phyloP scores from a whole-genome alignment of 2,329 filamentous ascomycete species.

The Cladobotryum protrusum region DNA sequence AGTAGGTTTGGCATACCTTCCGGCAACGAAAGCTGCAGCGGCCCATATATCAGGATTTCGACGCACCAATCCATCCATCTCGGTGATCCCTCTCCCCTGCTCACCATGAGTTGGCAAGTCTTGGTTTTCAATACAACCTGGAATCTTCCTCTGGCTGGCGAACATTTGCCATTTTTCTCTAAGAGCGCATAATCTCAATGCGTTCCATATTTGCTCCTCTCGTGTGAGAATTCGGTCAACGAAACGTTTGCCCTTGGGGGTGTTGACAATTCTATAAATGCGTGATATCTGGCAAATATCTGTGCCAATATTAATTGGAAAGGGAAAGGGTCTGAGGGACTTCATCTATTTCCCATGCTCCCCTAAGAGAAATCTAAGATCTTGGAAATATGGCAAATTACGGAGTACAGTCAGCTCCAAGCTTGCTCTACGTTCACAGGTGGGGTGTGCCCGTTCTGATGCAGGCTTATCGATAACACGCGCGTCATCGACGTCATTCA shows the following conservation, averaged over 20 bases:
- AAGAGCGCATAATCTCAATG: constrained; percentile 16
- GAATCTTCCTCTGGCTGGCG: not conserved
- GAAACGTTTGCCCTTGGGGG: constrained; percentile 37
- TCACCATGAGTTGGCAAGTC: constrained; percentile 1
- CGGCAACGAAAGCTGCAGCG: constrained; percentile 29
- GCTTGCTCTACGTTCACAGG: constrained; percentile 5
- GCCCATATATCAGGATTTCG: constrained; percentile 27
- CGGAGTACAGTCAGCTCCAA: not conserved
- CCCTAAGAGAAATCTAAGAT: not conserved
- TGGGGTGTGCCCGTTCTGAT: not conserved
- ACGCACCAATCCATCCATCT: not conserved
- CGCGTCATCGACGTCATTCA: constrained; percentile 7
- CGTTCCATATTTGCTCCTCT: constrained; percentile 23
- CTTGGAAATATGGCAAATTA: not conserved
- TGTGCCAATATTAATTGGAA: constrained; percentile 65
- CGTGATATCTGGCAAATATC: constrained; percentile 70
- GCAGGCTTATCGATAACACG: constrained; percentile 15
- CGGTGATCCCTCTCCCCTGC: not conserved
- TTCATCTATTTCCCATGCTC: constrained; percentile 20
- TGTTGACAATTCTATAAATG: constrained; percentile 52
- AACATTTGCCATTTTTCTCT: not conserved
- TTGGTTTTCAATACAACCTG: not conserved
- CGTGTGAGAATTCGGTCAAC: constrained; percentile 41
- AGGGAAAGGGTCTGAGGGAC: constrained; percentile 47
- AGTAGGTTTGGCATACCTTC: constrained; percentile 22